Conservation (phyloP, 2,329 filamentous ascomycete genomes). For the Monosporascus ibericus region DNA sequence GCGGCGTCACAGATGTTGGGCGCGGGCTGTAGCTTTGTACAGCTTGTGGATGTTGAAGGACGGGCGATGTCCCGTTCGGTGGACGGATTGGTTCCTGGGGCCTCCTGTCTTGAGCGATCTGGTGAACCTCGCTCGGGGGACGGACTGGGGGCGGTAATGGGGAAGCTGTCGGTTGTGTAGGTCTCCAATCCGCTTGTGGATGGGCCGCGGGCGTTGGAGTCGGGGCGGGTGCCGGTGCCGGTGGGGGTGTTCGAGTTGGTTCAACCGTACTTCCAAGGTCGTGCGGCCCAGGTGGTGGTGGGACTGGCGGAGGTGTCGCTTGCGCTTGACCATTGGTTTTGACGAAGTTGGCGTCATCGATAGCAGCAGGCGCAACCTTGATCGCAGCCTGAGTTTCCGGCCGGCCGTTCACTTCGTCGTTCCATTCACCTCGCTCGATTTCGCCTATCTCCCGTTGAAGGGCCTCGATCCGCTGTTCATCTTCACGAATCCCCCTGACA, state of each 20-base stretch:
- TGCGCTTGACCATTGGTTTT: slow-evolving; percentile 17
- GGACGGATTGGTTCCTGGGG: slow-evolving; percentile 15
- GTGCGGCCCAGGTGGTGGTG: slow-evolving; percentile 8
- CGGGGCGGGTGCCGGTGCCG: slow-evolving; percentile 10
- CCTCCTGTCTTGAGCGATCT: slow-evolving; percentile 17
- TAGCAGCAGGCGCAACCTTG: slow-evolving; percentile 9
- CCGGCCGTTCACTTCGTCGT: slow-evolving; percentile 13
- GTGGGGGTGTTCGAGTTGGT: slow-evolving; percentile 3
- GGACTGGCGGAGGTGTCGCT: slow-evolving; percentile 12
- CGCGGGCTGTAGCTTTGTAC: slow-evolving; percentile 23
- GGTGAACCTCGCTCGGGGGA: slow-evolving; percentile 17
- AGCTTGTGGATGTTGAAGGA: slow-evolving; percentile 34
- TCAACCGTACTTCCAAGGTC: slow-evolving; percentile 13
- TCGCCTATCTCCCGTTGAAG: slow-evolving; percentile 63
- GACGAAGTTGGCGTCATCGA: slow-evolving; percentile 9
- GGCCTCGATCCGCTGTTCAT: slow-evolving; percentile 61
- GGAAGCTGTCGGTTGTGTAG: slow-evolving; percentile 17
- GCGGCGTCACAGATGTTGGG: slow-evolving; percentile 19
- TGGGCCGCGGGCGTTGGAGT: slow-evolving; percentile 14
- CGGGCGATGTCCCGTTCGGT: slow-evolving; percentile 20
- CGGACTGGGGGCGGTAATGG: slow-evolving; percentile 13
- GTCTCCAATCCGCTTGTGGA: slow-evolving; percentile 16
- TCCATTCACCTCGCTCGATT: slow-evolving; percentile 50
- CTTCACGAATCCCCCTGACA: slow-evolving; percentile 64
- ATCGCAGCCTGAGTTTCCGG: slow-evolving; percentile 9